phyloP scores from a whole-genome alignment of 495 filamentous ascomycete genomes.

The Aspergillus coremiiformis region DNA sequence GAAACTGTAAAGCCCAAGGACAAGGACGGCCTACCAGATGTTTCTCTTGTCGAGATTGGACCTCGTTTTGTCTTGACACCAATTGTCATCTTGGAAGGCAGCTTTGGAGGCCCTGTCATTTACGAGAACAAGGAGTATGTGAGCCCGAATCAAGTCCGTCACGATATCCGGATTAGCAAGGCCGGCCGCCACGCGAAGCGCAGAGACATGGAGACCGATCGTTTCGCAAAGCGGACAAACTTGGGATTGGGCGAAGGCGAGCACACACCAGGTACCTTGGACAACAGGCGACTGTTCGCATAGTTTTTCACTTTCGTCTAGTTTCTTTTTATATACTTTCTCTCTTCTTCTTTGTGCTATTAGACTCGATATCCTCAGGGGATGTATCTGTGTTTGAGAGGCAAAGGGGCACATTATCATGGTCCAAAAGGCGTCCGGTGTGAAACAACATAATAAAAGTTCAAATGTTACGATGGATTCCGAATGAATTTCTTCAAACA shows the following conservation, averaged over 20 bases:
- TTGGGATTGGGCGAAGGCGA: constrained; percentile 66
- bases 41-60: constrained; percentile 87
- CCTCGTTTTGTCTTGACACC: constrained; percentile 92
- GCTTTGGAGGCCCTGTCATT: constrained; percentile 92
- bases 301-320: constrained; percentile 30
- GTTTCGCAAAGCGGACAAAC: constrained; percentile 62
- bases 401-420: constrained; percentile 28
- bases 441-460: constrained; percentile 20
- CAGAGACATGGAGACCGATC: constrained; percentile 64
- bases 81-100: constrained; percentile 90
- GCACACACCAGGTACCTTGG: constrained; percentile 61
- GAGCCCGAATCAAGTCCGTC: constrained; percentile 85
- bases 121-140: constrained; percentile 99
- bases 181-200: constrained; percentile 67
- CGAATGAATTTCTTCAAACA: neutral
- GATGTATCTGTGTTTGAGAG: constrained; percentile 37
- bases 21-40: constrained; percentile 50
- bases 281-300: constrained; percentile 74
- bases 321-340: constrained; percentile 17
- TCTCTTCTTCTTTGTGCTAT: constrained; percentile 15
- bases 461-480: constrained; percentile 3
- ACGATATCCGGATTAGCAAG: constrained; percentile 66
- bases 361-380: constrained; percentile 32
- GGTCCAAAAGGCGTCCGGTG: constrained; percentile 36
- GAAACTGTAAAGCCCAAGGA: constrained; percentile 30